phyloP scores from a whole-genome alignment of 164 flowering plant genomes.

The Magnolia changhungtana region DNA sequence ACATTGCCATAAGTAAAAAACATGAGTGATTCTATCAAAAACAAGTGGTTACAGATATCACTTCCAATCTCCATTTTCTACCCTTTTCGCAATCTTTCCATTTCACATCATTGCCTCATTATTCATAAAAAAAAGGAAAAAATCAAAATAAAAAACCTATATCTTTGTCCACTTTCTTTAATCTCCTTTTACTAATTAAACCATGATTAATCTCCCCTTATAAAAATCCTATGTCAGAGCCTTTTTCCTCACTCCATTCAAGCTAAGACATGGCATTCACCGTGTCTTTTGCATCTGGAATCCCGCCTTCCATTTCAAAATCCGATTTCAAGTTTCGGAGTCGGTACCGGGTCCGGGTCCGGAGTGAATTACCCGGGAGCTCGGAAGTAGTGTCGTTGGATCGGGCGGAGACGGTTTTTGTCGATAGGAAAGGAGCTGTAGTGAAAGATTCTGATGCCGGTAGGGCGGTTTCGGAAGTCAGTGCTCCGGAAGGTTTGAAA shows the following conservation, averaged over 20 bases:
- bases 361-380: conserved; percentile 1
- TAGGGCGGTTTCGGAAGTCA: not conserved
- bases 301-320: not conserved
- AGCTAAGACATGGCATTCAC: not conserved
- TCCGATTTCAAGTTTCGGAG: not conserved
- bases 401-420: not conserved
- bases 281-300: not conserved
- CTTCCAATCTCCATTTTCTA: not conserved
- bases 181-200: not conserved
- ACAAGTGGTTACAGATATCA: not conserved
- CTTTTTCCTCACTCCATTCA: not conserved
- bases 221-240: no score
- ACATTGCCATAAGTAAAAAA: not conserved
- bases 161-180: no score
- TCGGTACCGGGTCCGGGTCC: not conserved
- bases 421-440: not conserved
- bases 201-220: not conserved
- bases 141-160: no score
- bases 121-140: not conserved
- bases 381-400: not conserved
- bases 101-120: not conserved
- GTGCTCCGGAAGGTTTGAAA: conserved; percentile 20
- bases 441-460: not conserved
- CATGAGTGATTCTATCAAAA: not conserved
- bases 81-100: not conserved